A percentile compares a stretch with the other conserved stretches of the same genome.
These are phyloP conservation scores for Orbilia javanica DNA, from an alignment of 2,329 filamentous ascomycete genomes.

Conservation along the genomic window DNA sequence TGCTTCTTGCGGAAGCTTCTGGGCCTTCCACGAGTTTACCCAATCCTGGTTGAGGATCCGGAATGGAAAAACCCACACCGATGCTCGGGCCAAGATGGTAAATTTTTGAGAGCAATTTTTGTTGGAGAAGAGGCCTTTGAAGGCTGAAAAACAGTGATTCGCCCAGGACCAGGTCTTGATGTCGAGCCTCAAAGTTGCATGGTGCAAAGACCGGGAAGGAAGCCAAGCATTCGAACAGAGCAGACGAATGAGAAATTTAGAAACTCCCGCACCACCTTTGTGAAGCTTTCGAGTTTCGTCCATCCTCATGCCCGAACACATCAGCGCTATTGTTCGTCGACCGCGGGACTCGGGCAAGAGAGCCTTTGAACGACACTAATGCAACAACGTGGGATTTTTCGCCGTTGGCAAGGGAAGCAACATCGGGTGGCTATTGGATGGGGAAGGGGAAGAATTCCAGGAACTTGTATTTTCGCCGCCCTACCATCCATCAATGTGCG, in stretches of 20 bases:
- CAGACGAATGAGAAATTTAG: conserved; percentile 54
- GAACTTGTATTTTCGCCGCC: conserved; percentile 14
- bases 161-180: conserved; percentile 28
- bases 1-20: conserved; percentile 40
- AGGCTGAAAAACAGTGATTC: conserved; percentile 41
- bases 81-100: conserved; percentile 34
- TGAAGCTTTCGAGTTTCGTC: conserved; percentile 18
- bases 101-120: conserved; percentile 41
- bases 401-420: conserved; percentile 23
- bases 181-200: conserved; percentile 33
- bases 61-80: conserved; percentile 47
- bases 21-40: conserved; percentile 52
- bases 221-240: conserved; percentile 25
- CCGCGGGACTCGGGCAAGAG: conserved; percentile 41
- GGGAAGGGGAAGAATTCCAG: conserved; percentile 22
- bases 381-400: conserved; percentile 33
- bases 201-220: conserved; percentile 30
- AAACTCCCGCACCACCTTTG: conserved; percentile 48
- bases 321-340: conserved; percentile 32
- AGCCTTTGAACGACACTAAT: conserved; percentile 34
- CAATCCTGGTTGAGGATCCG: conserved; percentile 49
- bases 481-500: conserved; percentile 34
- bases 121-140: conserved; percentile 32
- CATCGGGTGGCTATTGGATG: conserved; percentile 8
- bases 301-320: conserved; percentile 37